These are phyloP conservation scores for Henckelia pumila DNA, from an alignment of 257 asterid genomes.

Conservation along the genomic window DNA sequence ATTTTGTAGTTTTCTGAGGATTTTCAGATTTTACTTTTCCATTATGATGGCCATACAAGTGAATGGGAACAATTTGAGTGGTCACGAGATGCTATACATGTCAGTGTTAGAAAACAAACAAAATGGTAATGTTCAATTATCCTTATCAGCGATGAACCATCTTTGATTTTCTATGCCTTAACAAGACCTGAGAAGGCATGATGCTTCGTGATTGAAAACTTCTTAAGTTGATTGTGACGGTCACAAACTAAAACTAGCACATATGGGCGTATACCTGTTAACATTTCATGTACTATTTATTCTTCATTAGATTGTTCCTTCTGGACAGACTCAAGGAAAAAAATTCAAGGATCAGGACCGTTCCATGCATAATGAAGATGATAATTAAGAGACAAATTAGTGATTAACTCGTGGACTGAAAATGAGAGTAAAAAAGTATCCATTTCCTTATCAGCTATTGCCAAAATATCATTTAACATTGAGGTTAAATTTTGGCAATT, in stretches of 20 bases:
- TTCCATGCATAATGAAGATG: too few relatives aligned
- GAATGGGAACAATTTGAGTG: conserved; percentile 64
- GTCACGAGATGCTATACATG: conserved; percentile 67
- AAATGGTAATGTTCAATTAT: conserved; percentile 47
- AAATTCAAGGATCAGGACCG: too few relatives aligned
- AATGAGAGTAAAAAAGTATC: not conserved
- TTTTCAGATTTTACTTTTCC: conserved; percentile 70
- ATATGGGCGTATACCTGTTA: not conserved
- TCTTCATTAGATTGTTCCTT: not conserved
- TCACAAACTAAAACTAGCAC: not conserved
- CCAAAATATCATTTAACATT: too few relatives aligned
- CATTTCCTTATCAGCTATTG: not conserved
- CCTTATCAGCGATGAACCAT: not conserved
- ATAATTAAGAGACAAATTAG: not conserved
- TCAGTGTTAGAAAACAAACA: conserved; percentile 59
- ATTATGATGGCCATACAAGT: conserved; percentile 43
- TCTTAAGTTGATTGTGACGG: not conserved
- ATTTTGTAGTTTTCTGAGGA: conserved; percentile 61
- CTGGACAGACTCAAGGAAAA: not conserved
- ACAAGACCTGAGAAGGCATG: not conserved
- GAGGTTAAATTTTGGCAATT: not conserved
- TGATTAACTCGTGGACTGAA: not conserved
- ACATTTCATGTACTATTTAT: not conserved
- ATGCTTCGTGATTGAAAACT: not conserved
- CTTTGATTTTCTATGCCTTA: not conserved